phyloP scores from a whole-genome alignment of 371 early-diverging fungal genomes.

The Zopfochytrium polystomum region DNA sequence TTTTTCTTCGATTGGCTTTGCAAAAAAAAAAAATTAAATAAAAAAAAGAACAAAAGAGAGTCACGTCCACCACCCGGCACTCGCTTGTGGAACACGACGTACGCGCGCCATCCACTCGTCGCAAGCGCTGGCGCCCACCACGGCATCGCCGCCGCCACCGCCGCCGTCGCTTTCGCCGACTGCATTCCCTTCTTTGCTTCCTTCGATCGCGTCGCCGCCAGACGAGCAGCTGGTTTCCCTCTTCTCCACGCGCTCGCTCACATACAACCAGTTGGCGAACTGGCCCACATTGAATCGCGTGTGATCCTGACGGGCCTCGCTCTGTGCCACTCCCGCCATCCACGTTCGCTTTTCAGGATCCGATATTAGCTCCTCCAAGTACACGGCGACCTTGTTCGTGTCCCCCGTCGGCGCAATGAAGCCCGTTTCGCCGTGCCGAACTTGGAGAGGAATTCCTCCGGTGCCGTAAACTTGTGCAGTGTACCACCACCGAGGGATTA shows the following conservation, averaged over 20 bases:
- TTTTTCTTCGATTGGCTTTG: too few species aligned
- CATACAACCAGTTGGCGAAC: neutral
- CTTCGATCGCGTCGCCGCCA: neutral
- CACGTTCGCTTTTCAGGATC: neutral
- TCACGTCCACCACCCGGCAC: too few species aligned
- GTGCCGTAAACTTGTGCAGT: slow-evolving; percentile 48
- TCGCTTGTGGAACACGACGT: too few species aligned
- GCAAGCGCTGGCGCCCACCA: too few species aligned
- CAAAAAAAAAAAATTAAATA: too few species aligned
- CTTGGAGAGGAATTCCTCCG: slow-evolving; percentile 85
- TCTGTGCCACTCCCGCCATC: neutral
- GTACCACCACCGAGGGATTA: too few species aligned
- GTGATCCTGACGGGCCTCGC: neutral
- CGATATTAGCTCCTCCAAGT: neutral
- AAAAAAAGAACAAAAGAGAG: too few species aligned
- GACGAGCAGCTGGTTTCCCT: neutral
- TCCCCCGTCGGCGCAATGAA: slow-evolving; percentile 66
- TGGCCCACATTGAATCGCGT: neutral
- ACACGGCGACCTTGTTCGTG: neutral
- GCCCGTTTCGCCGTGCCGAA: slow-evolving; percentile 61
- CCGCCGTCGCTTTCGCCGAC: too few species aligned
- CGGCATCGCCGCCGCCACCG: too few species aligned
- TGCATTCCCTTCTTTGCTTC: too few species aligned
- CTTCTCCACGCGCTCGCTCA: neutral
- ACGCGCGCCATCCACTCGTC: too few species aligned